Base-by-base conservation (phyloP, 495 filamentous ascomycete species). In the Bathelium albidoporum region DNA sequence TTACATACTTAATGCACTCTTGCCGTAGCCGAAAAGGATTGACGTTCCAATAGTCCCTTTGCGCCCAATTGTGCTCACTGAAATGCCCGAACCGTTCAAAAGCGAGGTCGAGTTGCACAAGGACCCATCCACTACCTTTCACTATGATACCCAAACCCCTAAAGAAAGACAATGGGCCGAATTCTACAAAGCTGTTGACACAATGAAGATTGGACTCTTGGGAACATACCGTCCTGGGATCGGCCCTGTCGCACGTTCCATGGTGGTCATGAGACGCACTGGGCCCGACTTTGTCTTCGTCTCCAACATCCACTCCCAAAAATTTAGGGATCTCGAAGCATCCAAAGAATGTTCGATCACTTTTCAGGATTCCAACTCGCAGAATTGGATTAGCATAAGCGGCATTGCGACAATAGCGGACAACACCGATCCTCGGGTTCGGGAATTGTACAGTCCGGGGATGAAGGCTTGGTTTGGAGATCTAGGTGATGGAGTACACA, bases 231-330 rank as follows among this genome's bases (percentile, higher is more conserved):
- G 74, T 10, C 16, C 45, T 3, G 66, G 65, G 60, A 60, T 72
- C n/a, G 74, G 74, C 28, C 75, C 72, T 22, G 75, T 78, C 22
- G 71, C 67, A 34, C 75, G 77, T 58, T 66, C 71, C 59, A 80
- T 80, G 77, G 76, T 71, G 43, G 66, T 78, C 24, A 75, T 74
- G 55, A 76, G 76, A 65, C 75, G 75, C 58, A 53, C 41, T 34
- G 77, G 77, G 3, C 77, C 77, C 24, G 77, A 80, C 66, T 73
- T 79, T 64, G 72, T 76, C 66, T 79, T 76, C 72, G 71, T 80
- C 60, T 71, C 74, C 68, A 80, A 80, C 70, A 62, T n/a, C 1
- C 67, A 78, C 68, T 75, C 73, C 45, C 59, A 73, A 32, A 80
- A 80, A 43, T 78, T 79, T 67, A 26, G 64, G 36, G 77, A 80